Conservation (phyloP, 306 rosid species). For the barrel medic (Medicago truncatula) region MtrunA17r5.0-ANR NC_053043.1:959001-959500, state of each 20-base stretch:
- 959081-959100: constrained; percentile 29
- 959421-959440: no score
- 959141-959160: no score
- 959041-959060: neutral
- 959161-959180: constrained; percentile 37
- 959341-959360: constrained; percentile 89
- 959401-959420: neutral
- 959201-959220: constrained; percentile 78
- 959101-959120: constrained; percentile 30
- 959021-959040: constrained; percentile 16
- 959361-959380: constrained; percentile 77
- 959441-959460: no score
- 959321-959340: constrained; percentile 97
- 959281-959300: constrained; percentile 84
- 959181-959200: constrained; percentile 52
- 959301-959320: constrained; percentile 94
- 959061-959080: constrained; percentile 19
- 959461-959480: no score
- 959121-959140: constrained; percentile 28
- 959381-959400: constrained; percentile 16
- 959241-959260: constrained; percentile 66
- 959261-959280: constrained; percentile 80
- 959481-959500: no score
- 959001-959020: constrained; percentile 32
- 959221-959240: constrained; percentile 71